Base-by-base conservation (phyloP, 345 rosid species). In the Euphorbia lathyris region DNA sequence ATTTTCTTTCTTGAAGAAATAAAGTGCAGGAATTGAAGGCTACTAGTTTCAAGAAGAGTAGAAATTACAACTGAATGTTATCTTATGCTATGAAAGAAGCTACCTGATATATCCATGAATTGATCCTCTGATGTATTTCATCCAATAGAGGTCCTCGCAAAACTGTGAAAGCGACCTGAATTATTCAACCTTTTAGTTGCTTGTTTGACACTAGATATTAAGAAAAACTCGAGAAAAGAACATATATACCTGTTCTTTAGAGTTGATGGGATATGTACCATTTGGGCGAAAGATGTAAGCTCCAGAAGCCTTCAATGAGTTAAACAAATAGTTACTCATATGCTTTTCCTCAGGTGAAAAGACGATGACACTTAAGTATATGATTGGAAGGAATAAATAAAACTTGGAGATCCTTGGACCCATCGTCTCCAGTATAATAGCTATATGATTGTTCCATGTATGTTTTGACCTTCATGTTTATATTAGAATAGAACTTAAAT, bases 201-300 rank as follows among this genome's bases (percentile, higher is more conserved):
- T 62, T 29, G 27, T 71, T 47, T 42, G n/a, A 26, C 63, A 38
- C 51, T 8, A 20, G 53, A 47, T 20, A 26, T 9, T 6, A 27
- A 22, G 14, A 70, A 55, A 65, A 27, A 61, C 12, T 58, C 45
- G 36, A 56, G 59, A 48, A 34, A 51, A 52, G 27, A 22, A n/a
- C 34, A 22, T 72, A 0, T 23, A 8, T 57, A 77, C 80, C 80
- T 77, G 72, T 5, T 59, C 68, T 30, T 62, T 40, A 9, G 63
- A 57, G 59, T 42, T 50, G n/a, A 23, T 47, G 22, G 91, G 82
- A 79, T 45, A 80, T 48, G 81, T 73, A 55, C 80, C 78, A 83
- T 93, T 90, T 65, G 97, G 96, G 68, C 97, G 97, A 71, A 93
- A 93, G 65, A 93, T 88, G 73, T 93, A 93, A 67, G 98, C 98